Evolutionary conservation across 2,329 filamentous ascomycete species (phyloP), one percentile per base, ranked within the genome.

Genomic region (Calonectria montana): DNA sequence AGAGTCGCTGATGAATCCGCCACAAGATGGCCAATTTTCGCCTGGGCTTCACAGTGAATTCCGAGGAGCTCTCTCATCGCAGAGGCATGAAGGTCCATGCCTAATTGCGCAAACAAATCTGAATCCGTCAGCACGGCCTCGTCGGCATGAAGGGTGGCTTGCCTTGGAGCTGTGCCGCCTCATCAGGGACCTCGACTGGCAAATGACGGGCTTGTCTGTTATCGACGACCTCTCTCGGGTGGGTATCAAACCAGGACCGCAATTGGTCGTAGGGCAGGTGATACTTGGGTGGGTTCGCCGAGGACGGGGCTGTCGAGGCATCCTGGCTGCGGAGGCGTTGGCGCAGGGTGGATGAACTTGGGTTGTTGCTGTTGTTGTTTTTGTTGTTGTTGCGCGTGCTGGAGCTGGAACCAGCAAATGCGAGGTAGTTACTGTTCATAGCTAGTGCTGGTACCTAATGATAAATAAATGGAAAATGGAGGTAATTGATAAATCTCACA

Each of bases 301-400:
- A 70, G 9, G 70, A 69, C 6, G 59, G 50, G 7, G 67, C 57
- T 5, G 70, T 41, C 0, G 73, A 65, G 3, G 73, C 70, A 2
- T 77, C 75, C 3, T 76, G 73, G 15, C 76, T 81, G 12, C 78
- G 76, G 15, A 83, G 76, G 9, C 81, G 80, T 39, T 76, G 77
- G 23, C 81, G 77, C 1, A 83, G 63, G 0, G 75, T 80, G 1
- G 79, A 75, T n/a, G 74, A 77, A 1, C 37, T 63, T 10, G 55
- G 55, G 9, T 69, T 4, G 9, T 69, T n/a, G n/a, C n/a, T n/a
- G n/a, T n/a, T n/a, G n/a, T n/a, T n/a, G n/a, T n/a, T n/a, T n/a
- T n/a, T n/a, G 9, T 69, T 4, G 9, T 69, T 72, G 4, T 65
- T 70, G 1, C 29, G 67, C 21, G 63, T 43, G 45, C 53, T 73